A percentile compares a stretch with the other conserved stretches of the same genome.
Evolutionary conservation across 768 basidiomycete species (phyloP).

Genomic region (Pluteus cervinus): DNA sequence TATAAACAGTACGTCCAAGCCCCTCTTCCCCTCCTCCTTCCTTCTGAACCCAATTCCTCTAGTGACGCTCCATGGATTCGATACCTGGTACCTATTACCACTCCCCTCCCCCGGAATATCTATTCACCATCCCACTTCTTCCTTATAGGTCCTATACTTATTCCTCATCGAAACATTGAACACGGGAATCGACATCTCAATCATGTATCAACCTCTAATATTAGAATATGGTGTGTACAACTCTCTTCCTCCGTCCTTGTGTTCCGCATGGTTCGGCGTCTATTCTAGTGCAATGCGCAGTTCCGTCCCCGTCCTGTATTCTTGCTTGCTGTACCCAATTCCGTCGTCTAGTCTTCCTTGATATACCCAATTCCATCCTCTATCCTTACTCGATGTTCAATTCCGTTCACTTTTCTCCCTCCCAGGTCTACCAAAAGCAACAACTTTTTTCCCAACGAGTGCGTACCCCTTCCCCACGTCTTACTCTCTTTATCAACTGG

Average conservation of each 20-base stretch:
- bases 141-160: constrained; percentile 31
- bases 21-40: neutral
- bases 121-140: neutral
- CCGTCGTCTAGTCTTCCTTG: no score
- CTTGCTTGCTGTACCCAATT: no score
- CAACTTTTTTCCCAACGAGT: constrained; percentile 29
- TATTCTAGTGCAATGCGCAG: no score
- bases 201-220: constrained; percentile 43
- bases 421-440: constrained; percentile 25
- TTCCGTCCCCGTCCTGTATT: no score
- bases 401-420: neutral
- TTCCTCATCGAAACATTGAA: constrained; percentile 38
- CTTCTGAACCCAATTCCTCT: neutral
- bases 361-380: neutral
- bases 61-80: constrained; percentile 40
- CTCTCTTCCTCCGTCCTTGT: no score
- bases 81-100: constrained; percentile 23
- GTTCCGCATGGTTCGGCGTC: no score
- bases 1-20: constrained; percentile 28
- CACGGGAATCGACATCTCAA: constrained; percentile 36
- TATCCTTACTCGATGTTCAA: neutral
- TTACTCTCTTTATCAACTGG: neutral
- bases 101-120: neutral
- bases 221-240: constrained; percentile 32
- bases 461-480: no score